A percentile compares a stretch with the other conserved stretches of the same genome.
Evolutionary conservation across 106 monocot genomes (phyloP).

Genomic region (Dendrobium nobile): DNA sequence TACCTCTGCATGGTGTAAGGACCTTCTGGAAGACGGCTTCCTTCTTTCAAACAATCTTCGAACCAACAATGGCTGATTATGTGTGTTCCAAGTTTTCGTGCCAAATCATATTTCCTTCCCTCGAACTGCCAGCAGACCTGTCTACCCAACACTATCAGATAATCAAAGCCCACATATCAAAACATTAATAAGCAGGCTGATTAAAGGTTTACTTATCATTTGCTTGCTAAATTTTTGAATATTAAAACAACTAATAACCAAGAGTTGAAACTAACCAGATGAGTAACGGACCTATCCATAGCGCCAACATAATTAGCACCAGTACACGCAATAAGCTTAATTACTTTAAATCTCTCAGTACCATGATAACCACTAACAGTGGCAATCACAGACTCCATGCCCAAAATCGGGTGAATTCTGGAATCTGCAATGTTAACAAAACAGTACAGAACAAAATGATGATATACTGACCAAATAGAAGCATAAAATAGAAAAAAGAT

Average conservation of each 20-base stretch:
- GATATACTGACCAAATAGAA: not conserved
- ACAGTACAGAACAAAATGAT: not conserved
- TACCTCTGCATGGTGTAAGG: constrained; percentile 78
- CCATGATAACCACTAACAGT: constrained; percentile 95
- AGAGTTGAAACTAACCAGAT: constrained; percentile 49
- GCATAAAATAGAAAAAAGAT: not conserved
- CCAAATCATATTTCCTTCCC: constrained; percentile 74
- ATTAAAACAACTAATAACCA: not conserved
- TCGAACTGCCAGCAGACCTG: constrained; percentile 90
- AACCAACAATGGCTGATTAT: constrained; percentile 84
- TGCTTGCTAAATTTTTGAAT: not conserved
- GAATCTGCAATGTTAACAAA: not conserved
- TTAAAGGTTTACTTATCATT: no score
- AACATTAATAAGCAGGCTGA: not conserved
- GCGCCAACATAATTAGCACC: constrained; percentile 82
- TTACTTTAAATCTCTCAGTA: constrained; percentile 61
- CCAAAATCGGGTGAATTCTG: constrained; percentile 19
- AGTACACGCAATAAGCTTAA: constrained; percentile 72
- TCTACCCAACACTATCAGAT: not conserved
- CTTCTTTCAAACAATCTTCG: constrained; percentile 78
- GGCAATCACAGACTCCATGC: constrained; percentile 70
- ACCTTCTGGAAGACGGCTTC: constrained; percentile 61
- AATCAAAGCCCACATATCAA: not conserved
- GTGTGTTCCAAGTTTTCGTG: constrained; percentile 41
- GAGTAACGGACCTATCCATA: constrained; percentile 69